A percentile compares a stretch with the other conserved stretches of the same genome.
phyloP scores from a whole-genome alignment of 2,329 filamentous ascomycete genomes.

The Aureobasidium sp. region DNA sequence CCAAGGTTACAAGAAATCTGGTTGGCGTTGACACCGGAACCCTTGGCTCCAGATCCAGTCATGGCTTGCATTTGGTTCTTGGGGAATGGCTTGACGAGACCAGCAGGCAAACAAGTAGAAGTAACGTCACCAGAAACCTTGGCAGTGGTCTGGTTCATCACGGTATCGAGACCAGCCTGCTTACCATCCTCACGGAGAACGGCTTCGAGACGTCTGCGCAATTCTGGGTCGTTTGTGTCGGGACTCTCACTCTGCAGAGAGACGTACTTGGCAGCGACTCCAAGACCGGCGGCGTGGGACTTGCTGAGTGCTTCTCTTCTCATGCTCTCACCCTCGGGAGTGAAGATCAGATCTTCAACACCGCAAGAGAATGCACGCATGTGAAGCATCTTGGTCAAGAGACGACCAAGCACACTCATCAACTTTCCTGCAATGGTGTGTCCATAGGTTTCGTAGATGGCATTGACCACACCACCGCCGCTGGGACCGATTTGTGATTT shows the following conservation, averaged over 20 bases:
- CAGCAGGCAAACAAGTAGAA: conserved; percentile 66
- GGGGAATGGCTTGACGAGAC: conserved; percentile 85
- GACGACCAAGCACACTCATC: conserved; percentile 78
- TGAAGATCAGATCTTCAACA: conserved; percentile 89
- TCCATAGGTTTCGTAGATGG: conserved; percentile 88
- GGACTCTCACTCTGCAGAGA: conserved; percentile 61
- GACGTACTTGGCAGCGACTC: conserved; percentile 82
- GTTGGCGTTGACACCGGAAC: conserved; percentile 86
- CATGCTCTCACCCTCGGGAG: conserved; percentile 63
- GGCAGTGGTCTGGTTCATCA: conserved; percentile 66
- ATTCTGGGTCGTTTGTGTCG: conserved; percentile 57
- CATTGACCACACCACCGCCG: conserved; percentile 79
- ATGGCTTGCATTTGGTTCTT: conserved; percentile 99
- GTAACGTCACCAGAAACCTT: conserved; percentile 73
- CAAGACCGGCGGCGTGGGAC: conserved; percentile 61
- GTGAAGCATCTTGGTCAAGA: conserved; percentile 81
- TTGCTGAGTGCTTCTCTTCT: conserved; percentile 61
- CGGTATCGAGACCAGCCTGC: conserved; percentile 78
- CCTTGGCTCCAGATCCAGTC: conserved; percentile 95
- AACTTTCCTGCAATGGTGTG: conserved; percentile 78
- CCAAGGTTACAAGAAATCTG: conserved; percentile 96
- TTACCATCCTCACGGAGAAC: conserved; percentile 87
- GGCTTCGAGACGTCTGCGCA: conserved; percentile 73
- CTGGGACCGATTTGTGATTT: conserved; percentile 90
- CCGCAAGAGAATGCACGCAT: conserved; percentile 96